Conservation (phyloP, 1,284 basidiomycete genomes). For the Apiotrichum gracile region DNA sequence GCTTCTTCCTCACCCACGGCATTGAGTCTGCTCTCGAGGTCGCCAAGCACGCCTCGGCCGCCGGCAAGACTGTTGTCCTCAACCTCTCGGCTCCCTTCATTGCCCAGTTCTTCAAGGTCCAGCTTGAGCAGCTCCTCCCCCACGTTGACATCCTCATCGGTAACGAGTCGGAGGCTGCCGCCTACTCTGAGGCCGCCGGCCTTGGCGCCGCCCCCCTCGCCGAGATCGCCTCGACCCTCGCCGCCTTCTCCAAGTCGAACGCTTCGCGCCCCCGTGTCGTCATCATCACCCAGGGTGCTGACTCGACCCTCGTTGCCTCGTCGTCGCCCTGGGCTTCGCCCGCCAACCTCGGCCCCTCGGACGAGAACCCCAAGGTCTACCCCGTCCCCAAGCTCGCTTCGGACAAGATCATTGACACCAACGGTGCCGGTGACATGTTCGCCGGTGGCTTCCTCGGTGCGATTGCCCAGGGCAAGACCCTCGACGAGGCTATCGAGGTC, state of each 20-base stretch:
- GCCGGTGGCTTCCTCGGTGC: constrained; percentile 96
- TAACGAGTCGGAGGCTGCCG: constrained; percentile 89
- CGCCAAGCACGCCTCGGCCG: constrained; percentile 70
- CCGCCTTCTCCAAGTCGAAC: constrained; percentile 60
- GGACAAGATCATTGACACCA: constrained; percentile 88
- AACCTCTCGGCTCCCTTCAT: constrained; percentile 99
- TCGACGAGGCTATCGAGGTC: constrained; percentile 67
- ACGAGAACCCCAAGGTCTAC: constrained; percentile 53
- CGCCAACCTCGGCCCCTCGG: constrained; percentile 40
- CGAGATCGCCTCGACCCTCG: constrained; percentile 67
- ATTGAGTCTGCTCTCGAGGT: constrained; percentile 67
- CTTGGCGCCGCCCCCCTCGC: constrained; percentile 57
- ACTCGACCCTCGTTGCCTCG: constrained; percentile 73
- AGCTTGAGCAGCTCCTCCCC: constrained; percentile 71
- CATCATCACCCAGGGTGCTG: constrained; percentile 84
- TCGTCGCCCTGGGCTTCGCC: constrained; percentile 54
- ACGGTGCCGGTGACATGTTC: constrained; percentile 98
- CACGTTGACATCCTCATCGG: constrained; percentile 83
- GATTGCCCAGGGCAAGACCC: constrained; percentile 68
- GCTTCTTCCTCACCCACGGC: constrained; percentile 97
- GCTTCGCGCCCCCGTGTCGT: constrained; percentile 69
- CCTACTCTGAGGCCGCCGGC: constrained; percentile 67
- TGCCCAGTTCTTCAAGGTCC: constrained; percentile 82
- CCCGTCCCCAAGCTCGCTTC: constrained; percentile 60
- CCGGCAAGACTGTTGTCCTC: constrained; percentile 76